phyloP scores from a whole-genome alignment of 768 basidiomycete species.

The Suillus discolor region DNA sequence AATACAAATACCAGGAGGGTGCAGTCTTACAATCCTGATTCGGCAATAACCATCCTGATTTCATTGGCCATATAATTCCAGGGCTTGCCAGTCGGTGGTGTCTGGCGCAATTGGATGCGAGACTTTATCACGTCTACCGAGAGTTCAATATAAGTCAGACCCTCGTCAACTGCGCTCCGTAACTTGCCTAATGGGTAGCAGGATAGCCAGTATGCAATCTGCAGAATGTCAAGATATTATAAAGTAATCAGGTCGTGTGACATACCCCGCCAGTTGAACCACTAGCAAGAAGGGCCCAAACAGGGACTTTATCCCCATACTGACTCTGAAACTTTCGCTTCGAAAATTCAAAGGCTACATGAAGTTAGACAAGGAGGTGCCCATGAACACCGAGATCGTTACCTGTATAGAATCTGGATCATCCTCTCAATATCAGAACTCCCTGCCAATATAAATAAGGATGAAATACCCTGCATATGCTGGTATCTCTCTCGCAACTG shows the following conservation, averaged over 20 bases:
- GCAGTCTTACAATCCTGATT: slow-evolving; percentile 69
- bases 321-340: slow-evolving; percentile 71
- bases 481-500: slow-evolving; percentile 91
- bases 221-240: neutral
- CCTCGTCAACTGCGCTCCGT: neutral
- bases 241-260: slow-evolving; percentile 17
- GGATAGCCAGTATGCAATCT: slow-evolving; percentile 92
- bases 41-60: slow-evolving; percentile 62
- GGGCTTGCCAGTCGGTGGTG: slow-evolving; percentile 74
- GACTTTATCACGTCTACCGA: slow-evolving; percentile 86
- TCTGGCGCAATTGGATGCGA: slow-evolving; percentile 76
- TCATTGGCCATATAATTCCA: slow-evolving; percentile 78
- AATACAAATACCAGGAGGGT: neutral
- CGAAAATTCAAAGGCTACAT: slow-evolving; percentile 81
- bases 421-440: slow-evolving; percentile 5
- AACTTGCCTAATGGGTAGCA: slow-evolving; percentile 82
- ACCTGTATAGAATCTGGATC: slow-evolving; percentile 69
- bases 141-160: neutral
- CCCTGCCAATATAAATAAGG: neutral
- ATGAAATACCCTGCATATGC: slow-evolving; percentile 78
- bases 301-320: slow-evolving; percentile 72
- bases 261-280: slow-evolving; percentile 83
- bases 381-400: neutral
- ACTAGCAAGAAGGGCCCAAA: slow-evolving; percentile 83
- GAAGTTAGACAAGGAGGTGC: neutral